Base-by-base conservation (phyloP, 1,284 basidiomycete genomes). In the Blastosporella zonata region DNA sequence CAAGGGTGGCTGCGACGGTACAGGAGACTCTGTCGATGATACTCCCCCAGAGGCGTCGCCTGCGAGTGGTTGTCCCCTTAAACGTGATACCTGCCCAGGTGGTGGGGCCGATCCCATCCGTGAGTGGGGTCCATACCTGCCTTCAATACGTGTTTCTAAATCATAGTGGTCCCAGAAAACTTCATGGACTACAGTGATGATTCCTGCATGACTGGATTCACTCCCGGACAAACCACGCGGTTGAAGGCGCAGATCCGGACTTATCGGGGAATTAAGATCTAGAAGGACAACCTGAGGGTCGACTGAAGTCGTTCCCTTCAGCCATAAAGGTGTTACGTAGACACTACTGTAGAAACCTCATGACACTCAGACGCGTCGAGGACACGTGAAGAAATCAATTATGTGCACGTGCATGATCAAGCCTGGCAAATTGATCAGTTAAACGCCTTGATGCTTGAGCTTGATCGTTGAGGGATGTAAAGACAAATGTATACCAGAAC, bases 131-230 rank as follows among this genome's bases (percentile, higher is more conserved):
- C 39, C 10, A 5, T 2, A 10, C 3, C 17, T 33, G 6, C 5
- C 3, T 36, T 25, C 15, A 6, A 2, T 12, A 9, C 35, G 27
- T 28, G 9, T n/a, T 20, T 31, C 9, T 17, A 25, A 13, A 12
- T 31, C 8, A 28, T 34, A 22, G 31, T 45, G 13, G 17, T 20
- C 37, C 15, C 37, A 68, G 67, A 63, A 47, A 72, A 70, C 55
- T 69, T 62, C 53, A 70, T 71, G 67, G 67, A 71, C 50, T 71
- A 72, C 56, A 64, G 62, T 4, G 62, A 67, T 45, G 70, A 72
- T 46, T 57, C 60, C 3, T 72, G 68, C 56, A 67, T 69, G 64
- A 63, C 55, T 31, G 56, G 60, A 28, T 73, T 73, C 56, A 67
- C 68, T 8, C 41, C 56, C 36, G 64, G 64, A 23, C 66, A 67